Base-by-base conservation (phyloP, 768 basidiomycete genomes). In the Boletellus ananas region DNA sequence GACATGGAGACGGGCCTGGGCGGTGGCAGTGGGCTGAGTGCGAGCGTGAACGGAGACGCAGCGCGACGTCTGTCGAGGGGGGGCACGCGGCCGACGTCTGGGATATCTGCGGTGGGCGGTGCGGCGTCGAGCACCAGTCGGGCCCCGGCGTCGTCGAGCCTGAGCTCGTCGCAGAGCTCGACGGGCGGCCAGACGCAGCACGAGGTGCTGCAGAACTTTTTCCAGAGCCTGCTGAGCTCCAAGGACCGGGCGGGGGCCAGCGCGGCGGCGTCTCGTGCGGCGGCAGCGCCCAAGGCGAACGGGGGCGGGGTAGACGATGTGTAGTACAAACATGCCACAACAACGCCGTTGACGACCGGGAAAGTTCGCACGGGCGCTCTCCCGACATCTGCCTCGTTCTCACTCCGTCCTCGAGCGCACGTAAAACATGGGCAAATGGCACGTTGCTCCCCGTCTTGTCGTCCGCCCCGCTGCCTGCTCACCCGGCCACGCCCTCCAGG, bases 151-250 rank as follows among this genome's bases (percentile, higher is more conserved):
- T 72, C 78, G 21, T 75, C 79, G 14, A 61, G 68, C 13, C 42
- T 66, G 46, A 63, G 53, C 18, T 34, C 58, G 33, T 68, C 75
- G 7, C 72, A 78, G n/a, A 76, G 70, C 55, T 70, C 78, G 18
- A 67, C 73, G 10, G 74, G 70, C 9, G 80, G 77, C n/a, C 85
- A 81, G 69, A 79, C 79, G 34, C 86, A 90, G 51, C 88, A 91
- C 61, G 87, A 90, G 64, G 87, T 91, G 16, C 65, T 93, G 54
- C 87, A 91, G 59, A 86, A 86, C 64, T 93, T 93, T 75, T 93
- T 93, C 81, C 81, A 90, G 68, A 87, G 84, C 50, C 65, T 92
- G 62, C 68, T 93, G 54, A 85, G 78, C 56, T 80, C 81, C 35
- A 87, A 84, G 66, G 85, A 85, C 53, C 77, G 84, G 5, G 63